Base-by-base conservation (phyloP, 805 yeast species). In the Metschnikowia cubensis region DNA sequence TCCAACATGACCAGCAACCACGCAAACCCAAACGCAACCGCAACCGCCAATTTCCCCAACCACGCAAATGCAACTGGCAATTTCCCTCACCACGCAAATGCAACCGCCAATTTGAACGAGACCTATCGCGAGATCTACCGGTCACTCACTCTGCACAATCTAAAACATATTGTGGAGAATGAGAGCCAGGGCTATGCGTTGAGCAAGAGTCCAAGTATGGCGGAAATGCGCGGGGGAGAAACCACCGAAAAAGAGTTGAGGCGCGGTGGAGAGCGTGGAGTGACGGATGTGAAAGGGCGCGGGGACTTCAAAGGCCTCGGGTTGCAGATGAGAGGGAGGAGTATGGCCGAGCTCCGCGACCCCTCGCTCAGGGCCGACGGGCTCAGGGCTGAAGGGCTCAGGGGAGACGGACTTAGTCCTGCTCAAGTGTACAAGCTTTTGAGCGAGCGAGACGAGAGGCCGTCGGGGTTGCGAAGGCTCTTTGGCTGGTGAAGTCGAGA, bases 61-160 rank as follows among this genome's bases (percentile, higher is more conserved):
- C 34, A 31, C 6, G 10, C 15, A 13, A 35, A 36, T 25, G 4
- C 20, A 18, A 18, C 2, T 3, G 2, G 3, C 20, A 21, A 21
- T 21, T 21, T 21, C 1, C 6, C 11, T 20, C 34, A 13, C 32
- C 37, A 25, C 7, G 29, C 54, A 50, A 13, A 37, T 20, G 10
- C 17, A 20, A 39, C 15, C 20, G 33, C 46, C 8, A 70, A 66
- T 43, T 58, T 70, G 48, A 65, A 60, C 50, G 58, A 58, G 29
- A 65, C 74, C 4, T 71, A 68, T 50, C 59, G 61, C 21, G 69
- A 67, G 47, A 70, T 69, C 46, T 68, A 72, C 56, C 60, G 64
- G 49, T 66, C 73, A 7, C 62, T 70, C 29, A 65, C 76, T n/a
- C 70, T 63, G 57, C 54, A 71, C 22, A 64, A 66, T 50, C 47